Evolutionary conservation across 225 moss, liverwort and hornwort genomes (phyloP).

Genomic region (Pleurozium schreberi): DNA sequence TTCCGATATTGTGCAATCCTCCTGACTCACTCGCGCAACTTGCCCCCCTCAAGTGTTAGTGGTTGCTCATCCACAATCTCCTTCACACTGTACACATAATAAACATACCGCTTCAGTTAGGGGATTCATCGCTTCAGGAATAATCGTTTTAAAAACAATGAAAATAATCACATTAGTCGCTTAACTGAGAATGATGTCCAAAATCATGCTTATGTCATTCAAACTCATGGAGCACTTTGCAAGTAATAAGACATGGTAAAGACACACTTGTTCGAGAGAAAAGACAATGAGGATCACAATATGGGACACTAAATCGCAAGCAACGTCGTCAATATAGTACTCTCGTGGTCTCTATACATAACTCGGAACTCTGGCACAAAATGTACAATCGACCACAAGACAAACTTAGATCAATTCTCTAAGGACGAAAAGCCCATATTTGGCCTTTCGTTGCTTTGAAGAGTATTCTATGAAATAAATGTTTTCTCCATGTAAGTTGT

Average conservation of each 20-base stretch:
- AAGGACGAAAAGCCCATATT: no score
- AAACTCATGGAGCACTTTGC: neutral
- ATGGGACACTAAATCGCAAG: neutral
- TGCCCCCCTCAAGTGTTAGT: conserved; percentile 74
- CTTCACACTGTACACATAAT: conserved; percentile 64
- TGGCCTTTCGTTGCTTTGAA: neutral
- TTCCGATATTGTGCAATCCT: neutral
- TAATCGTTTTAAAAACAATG: neutral
- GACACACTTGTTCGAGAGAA: neutral
- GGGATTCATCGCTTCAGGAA: neutral
- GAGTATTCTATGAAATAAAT: neutral
- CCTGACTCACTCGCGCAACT: conserved; percentile 86
- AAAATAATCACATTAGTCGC: neutral
- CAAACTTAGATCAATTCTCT: neutral
- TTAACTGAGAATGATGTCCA: neutral
- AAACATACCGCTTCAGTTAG: neutral
- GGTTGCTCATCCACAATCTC: conserved; percentile 92
- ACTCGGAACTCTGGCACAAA: neutral
- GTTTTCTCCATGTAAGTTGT: neutral
- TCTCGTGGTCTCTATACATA: neutral
- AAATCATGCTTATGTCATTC: neutral
- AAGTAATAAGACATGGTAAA: neutral
- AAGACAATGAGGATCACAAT: neutral
- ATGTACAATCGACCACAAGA: neutral
- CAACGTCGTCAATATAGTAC: neutral